Evolutionary conservation across 495 filamentous ascomycete genomes (phyloP).

Genomic region (Penicillium longicatenatum): DNA sequence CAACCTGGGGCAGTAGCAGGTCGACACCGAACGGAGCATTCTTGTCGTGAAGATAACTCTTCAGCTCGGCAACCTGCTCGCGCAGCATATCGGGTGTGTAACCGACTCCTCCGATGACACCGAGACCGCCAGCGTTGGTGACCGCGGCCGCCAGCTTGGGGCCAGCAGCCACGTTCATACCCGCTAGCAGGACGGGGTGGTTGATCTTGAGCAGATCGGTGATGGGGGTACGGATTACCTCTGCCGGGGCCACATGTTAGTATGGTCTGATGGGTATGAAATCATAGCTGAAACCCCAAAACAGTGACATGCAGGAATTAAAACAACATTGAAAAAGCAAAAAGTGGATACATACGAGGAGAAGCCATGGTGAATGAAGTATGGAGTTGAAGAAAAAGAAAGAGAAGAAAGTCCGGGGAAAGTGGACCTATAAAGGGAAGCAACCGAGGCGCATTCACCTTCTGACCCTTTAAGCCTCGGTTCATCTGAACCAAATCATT

Average conservation of each 20-base stretch:
- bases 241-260: constrained; percentile 42
- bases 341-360: constrained; percentile 63
- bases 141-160: constrained; percentile 97
- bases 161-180: constrained; percentile 98
- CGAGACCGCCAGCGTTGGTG: constrained; percentile 94
- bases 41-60: constrained; percentile 87
- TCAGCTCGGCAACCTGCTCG: constrained; percentile 93
- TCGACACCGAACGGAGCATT: constrained; percentile 99
- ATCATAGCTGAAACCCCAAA: not conserved
- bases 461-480: constrained; percentile 18
- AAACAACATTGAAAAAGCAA: not conserved
- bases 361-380: constrained; percentile 66
- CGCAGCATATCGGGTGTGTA: constrained; percentile 97
- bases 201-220: constrained; percentile 98
- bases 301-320: not conserved
- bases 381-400: constrained; percentile 19
- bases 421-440: constrained; percentile 22
- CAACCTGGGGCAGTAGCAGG: constrained; percentile 90
- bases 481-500: constrained; percentile 7
- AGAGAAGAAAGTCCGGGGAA: constrained; percentile 23
- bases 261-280: not conserved
- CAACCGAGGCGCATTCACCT: constrained; percentile 19
- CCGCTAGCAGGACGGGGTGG: constrained; percentile 91
- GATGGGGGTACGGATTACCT: constrained; percentile 82
- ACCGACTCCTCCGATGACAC: constrained; percentile 93